A percentile compares a stretch with the other conserved stretches of the same genome.
phyloP scores from a whole-genome alignment of 257 asterid species.

The Fraxinus americana region DNA sequence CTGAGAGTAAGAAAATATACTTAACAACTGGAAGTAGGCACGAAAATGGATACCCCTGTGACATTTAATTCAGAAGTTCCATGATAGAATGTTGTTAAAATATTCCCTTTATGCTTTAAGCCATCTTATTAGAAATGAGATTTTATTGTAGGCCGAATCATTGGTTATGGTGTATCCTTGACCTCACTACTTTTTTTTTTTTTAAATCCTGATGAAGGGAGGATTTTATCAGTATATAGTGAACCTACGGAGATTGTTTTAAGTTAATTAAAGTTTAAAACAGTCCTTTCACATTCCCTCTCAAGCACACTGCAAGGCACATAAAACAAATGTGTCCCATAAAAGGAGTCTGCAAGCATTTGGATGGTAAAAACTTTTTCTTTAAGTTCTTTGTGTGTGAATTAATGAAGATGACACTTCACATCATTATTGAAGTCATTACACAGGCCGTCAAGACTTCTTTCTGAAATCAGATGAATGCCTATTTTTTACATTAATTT shows the following conservation, averaged over 20 bases:
- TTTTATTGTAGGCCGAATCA: background rate
- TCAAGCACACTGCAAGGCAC: background rate
- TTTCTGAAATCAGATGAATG: background rate
- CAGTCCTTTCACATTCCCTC: background rate
- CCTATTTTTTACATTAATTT: background rate
- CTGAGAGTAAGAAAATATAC: background rate
- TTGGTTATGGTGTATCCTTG: background rate
- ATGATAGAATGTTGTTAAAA: background rate
- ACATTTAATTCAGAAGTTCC: background rate
- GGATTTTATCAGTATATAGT: background rate
- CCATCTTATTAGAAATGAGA: background rate
- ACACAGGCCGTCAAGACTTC: background rate
- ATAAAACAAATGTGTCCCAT: background rate
- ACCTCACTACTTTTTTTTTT: background rate
- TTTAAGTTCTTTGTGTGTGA: background rate
- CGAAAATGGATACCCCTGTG: background rate
- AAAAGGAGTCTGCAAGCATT: background rate
- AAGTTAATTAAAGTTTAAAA: background rate
- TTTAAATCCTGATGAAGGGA: background rate
- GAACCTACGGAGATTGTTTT: background rate
- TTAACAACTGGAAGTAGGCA: background rate
- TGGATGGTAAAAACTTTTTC: background rate
- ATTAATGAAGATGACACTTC: background rate
- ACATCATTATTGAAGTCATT: background rate
- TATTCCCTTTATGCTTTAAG: background rate